phyloP scores from a whole-genome alignment of 192 early-diverging fungal species.

The Coemansia sp. region DNA sequence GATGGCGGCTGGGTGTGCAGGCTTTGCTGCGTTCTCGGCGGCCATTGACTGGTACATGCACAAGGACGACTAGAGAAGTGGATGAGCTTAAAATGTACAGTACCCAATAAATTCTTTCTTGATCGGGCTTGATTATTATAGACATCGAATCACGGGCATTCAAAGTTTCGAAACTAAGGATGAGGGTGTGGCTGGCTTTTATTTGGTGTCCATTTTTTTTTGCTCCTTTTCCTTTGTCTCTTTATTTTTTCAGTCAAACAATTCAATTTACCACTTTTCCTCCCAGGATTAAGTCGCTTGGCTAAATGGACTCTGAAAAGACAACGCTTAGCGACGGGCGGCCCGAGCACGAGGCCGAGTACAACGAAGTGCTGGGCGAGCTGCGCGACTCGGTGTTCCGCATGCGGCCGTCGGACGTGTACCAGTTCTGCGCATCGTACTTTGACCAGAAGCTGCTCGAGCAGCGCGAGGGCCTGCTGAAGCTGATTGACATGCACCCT shows the following conservation, averaged over 20 bases:
- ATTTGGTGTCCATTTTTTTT: not conserved
- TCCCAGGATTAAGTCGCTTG: too few relatives aligned
- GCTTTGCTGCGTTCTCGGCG: constrained; percentile 92
- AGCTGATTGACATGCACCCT: constrained; percentile 49
- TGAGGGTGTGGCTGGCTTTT: not conserved
- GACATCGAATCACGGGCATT: too few relatives aligned
- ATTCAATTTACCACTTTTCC: not conserved
- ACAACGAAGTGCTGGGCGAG: constrained; percentile 73
- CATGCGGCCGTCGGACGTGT: constrained; percentile 80
- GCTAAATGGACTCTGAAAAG: constrained; percentile 49
- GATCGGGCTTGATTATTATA: too few relatives aligned
- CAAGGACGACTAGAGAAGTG: constrained; percentile 50
- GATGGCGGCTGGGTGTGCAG: constrained; percentile 76
- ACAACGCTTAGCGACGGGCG: constrained; percentile 42
- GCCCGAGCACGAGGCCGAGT: constrained; percentile 51
- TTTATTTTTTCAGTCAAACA: not conserved
- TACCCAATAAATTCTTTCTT: too few relatives aligned
- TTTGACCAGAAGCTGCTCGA: constrained; percentile 86
- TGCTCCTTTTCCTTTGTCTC: constrained; percentile 3
- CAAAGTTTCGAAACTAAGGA: too few relatives aligned
- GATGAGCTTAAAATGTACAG: too few relatives aligned
- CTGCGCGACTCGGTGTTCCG: constrained; percentile 75
- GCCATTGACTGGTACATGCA: constrained; percentile 90
- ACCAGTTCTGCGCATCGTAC: constrained; percentile 90
- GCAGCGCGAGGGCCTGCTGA: constrained; percentile 58